Percentiles rank a stretch among this genome's conserved stretches.
Evolutionary conservation across 75 land plant genomes (phyloP).

Genomic region (Pinus taeda): DNA sequence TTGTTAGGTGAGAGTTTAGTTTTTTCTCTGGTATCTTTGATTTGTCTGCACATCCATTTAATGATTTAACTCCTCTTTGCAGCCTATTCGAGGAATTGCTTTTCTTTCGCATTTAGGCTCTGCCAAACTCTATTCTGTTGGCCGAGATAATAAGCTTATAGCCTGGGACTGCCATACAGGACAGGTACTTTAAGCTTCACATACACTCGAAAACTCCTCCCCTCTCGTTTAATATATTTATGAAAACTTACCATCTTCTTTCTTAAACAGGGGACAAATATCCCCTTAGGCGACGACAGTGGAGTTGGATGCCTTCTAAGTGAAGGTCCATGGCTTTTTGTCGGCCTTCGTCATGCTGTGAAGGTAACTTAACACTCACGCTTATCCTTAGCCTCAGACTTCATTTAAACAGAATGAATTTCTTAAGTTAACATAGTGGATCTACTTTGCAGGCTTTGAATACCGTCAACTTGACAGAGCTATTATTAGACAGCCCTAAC

Average conservation of each 20-base stretch:
- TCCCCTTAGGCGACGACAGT: slow-evolving; percentile 29
- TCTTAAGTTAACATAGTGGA: neutral
- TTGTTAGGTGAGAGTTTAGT: neutral
- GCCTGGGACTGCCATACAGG: slow-evolving; percentile 93
- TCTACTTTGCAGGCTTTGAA: slow-evolving; percentile 61
- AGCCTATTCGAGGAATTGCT: slow-evolving; percentile 81
- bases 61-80: neutral
- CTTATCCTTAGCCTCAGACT: too few species aligned
- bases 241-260: neutral
- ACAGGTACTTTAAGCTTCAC: slow-evolving; percentile 37
- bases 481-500: slow-evolving; percentile 46
- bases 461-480: slow-evolving; percentile 38
- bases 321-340: slow-evolving; percentile 81
- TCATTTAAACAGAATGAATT: neutral
- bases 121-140: slow-evolving; percentile 83
- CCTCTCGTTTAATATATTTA: neutral
- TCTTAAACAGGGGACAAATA: slow-evolving; percentile 40
- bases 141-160: slow-evolving; percentile 77
- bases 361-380: too few species aligned
- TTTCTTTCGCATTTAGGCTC: slow-evolving; percentile 51
- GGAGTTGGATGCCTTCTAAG: slow-evolving; percentile 68
- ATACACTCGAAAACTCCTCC: neutral
- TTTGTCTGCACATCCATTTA: neutral
- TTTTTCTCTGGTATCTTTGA: neutral
- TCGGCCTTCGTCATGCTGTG: slow-evolving; percentile 69